Base-by-base conservation (phyloP, 2,329 filamentous ascomycete species). In the Exophiala aquamarina region DNA sequence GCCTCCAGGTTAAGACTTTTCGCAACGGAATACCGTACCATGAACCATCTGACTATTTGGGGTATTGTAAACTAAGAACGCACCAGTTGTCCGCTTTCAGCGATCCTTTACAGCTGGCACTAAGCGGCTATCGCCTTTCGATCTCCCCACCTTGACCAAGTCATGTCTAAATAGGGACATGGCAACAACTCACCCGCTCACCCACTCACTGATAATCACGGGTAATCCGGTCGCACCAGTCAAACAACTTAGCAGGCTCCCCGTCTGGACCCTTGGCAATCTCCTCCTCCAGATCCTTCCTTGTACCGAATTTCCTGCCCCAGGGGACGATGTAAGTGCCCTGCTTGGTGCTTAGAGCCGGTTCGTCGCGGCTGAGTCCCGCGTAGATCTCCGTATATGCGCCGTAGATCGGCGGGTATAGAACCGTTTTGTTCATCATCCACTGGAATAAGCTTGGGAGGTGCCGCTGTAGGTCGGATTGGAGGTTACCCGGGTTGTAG, bases 301-400 rank as follows among this genome's bases (percentile, higher is more conserved):
- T 34, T 5, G 50, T 23, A 7, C 33, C 19, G 3, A 15, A 33
- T 26, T 34, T 44, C 15, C 70, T 59, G 7, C 75, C 76, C 71
- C 73, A 79, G 1, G 76, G 75, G 40, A 74, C 63, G 19, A 78
- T 56, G 45, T 65, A 69, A n/a, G 57, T 59, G 20, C 52, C 52
- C 44, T 66, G 65, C 4, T 68, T 42, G 21, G 64, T 50, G 4
- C 44, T 34, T 3, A 59, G 61, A 4, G 69, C 56, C 23, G 23
- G 23, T 6, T 69, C 63, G 0, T 75, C 66, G 0, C 69, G 67
- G 0, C 73, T 72, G 31, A 75, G 61, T 0, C 66, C 74, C 1
- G 74, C 68, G 48, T 69, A 79, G 1, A 79, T 54, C 48, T 73
- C 67, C 0, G 75, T 75, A 55, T 76, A 77, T 0, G 73, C 74